phyloP scores from a whole-genome alignment of 352 stramenopile species.

The Phytophthora aleatoria region DNA sequence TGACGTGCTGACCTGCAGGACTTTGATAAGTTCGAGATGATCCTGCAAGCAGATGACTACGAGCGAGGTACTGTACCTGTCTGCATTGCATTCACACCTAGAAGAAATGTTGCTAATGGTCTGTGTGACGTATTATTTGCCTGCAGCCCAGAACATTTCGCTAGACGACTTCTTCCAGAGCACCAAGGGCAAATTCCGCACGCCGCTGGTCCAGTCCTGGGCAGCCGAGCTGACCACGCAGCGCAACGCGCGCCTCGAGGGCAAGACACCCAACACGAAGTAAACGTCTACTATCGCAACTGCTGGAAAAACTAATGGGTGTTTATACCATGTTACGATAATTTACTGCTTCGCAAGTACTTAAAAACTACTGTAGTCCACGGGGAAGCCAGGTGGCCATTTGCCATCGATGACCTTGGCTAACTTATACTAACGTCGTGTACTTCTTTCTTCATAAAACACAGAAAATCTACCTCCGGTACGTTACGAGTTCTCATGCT shows the following conservation, averaged over 20 bases:
- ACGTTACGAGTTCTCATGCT: slow-evolving; percentile 5
- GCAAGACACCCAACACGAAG: slow-evolving; percentile 6
- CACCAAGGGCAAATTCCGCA: slow-evolving; percentile 85
- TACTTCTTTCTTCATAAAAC: slow-evolving; percentile 18
- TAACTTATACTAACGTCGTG: slow-evolving; percentile 14
- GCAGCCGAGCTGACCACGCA: slow-evolving; percentile 64
- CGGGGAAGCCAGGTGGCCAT: no score
- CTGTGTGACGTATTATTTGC: neutral
- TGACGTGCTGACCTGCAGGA: slow-evolving; percentile 47
- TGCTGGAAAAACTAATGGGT: no score
- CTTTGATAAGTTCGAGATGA: slow-evolving; percentile 97
- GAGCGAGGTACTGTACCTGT: slow-evolving; percentile 67
- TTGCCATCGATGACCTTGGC: neutral
- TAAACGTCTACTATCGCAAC: neutral
- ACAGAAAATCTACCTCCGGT: neutral
- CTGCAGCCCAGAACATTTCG: slow-evolving; percentile 54
- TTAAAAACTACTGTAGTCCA: neutral
- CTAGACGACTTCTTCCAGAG: slow-evolving; percentile 84
- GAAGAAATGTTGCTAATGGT: neutral
- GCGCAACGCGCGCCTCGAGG: slow-evolving; percentile 41
- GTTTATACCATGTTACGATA: no score
- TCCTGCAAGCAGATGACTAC: slow-evolving; percentile 94
- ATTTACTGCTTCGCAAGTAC: no score
- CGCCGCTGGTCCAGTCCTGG: slow-evolving; percentile 82
- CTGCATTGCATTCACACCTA: neutral